These are phyloP conservation scores for Microbotryum silenes-acaulis DNA, from an alignment of 1,284 basidiomycete genomes.

Conservation along the genomic window DNA sequence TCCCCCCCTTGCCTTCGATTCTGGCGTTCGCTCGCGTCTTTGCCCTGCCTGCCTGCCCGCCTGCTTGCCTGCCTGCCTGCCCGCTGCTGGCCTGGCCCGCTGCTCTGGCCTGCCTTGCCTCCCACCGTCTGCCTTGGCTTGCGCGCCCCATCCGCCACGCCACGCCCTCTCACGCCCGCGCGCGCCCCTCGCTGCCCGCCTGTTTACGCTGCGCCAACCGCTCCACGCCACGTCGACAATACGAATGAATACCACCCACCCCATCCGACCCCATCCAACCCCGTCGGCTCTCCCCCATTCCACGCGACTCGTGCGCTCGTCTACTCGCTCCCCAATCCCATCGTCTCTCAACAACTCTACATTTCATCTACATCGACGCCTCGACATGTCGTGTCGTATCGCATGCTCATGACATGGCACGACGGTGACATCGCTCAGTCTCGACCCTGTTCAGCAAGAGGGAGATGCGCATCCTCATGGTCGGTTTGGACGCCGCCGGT, in stretches of 20 bases:
- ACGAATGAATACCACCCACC: constrained; percentile 7
- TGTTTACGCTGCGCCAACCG: too few species aligned
- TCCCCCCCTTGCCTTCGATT: not conserved
- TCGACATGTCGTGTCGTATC: not conserved
- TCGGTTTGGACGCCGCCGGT: constrained; percentile 73
- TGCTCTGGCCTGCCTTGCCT: not conserved
- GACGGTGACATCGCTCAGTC: constrained; percentile 17
- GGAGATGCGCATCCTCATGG: constrained; percentile 87
- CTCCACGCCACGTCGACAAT: not conserved
- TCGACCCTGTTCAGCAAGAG: constrained; percentile 82
- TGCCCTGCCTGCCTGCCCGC: not conserved
- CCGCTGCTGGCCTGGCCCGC: not conserved
- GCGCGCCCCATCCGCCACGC: too few species aligned
- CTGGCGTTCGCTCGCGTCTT: not conserved
- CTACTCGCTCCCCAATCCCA: not conserved
- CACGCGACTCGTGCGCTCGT: not conserved
- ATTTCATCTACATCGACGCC: not conserved
- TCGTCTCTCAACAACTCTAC: not conserved
- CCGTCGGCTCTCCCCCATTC: not conserved
- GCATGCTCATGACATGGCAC: too few species aligned
- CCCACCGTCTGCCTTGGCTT: too few species aligned
- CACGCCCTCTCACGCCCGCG: too few species aligned
- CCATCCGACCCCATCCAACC: not conserved
- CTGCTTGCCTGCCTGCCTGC: not conserved
- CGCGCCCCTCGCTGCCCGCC: too few species aligned